These are phyloP conservation scores for Aspergillus udagawae DNA, from an alignment of 2,329 filamentous ascomycete genomes.

Conservation along the genomic window DNA sequence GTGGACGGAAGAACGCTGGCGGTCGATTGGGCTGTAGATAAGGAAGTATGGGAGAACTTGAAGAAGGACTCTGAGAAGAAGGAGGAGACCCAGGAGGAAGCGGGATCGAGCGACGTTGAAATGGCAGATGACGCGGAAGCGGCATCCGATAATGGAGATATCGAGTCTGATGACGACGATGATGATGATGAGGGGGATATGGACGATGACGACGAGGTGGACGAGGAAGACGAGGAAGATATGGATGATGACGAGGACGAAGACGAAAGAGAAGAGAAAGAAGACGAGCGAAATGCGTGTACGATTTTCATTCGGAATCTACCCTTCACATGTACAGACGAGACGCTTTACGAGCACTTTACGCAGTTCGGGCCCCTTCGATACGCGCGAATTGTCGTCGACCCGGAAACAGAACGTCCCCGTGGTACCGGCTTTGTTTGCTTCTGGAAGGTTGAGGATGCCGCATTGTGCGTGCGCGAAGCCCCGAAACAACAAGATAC, in stretches of 20 bases:
- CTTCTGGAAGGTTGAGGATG: conserved; percentile 75
- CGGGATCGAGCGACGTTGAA: conserved; percentile 50
- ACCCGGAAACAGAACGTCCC: conserved; percentile 77
- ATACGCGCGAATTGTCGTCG: conserved; percentile 88
- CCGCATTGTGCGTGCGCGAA: conserved; percentile 67
- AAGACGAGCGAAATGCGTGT: conserved; percentile 57
- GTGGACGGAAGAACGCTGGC: conserved; percentile 84
- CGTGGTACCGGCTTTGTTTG: conserved; percentile 94
- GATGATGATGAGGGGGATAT: conserved; percentile 34
- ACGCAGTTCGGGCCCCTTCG: conserved; percentile 79
- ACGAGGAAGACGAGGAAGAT: conserved; percentile 38
- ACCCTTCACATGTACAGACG: conserved; percentile 82
- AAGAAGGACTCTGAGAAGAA: conserved; percentile 42
- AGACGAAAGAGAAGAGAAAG: conserved; percentile 43
- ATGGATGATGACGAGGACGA: conserved; percentile 44
- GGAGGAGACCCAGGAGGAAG: conserved; percentile 18
- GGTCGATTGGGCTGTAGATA: conserved; percentile 96
- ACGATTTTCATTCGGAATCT: conserved; percentile 93
- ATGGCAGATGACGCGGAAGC: conserved; percentile 54
- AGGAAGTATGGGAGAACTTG: conserved; percentile 73
- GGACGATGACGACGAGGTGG: conserved; percentile 27
- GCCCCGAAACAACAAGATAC: conserved; percentile 58
- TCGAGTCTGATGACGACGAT: conserved; percentile 32
- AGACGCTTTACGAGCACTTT: conserved; percentile 80
- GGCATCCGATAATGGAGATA: conserved; percentile 39